Percentiles rank a stretch among this genome's conserved stretches.
Evolutionary conservation across 1,284 basidiomycete genomes (phyloP).

Genomic region (Puccinia horiana): DNA sequence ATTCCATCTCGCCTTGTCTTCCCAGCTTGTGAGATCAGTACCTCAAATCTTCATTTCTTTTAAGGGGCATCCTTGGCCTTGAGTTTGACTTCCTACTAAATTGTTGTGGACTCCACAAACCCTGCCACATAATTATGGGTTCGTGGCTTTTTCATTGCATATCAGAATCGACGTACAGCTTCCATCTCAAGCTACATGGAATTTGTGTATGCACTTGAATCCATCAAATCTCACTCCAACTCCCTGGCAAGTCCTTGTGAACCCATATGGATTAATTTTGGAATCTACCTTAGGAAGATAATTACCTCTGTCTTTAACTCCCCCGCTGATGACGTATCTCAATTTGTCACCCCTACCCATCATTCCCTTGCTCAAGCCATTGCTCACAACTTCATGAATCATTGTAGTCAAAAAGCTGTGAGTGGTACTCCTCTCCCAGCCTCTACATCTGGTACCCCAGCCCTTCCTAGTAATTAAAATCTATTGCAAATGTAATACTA

Average conservation of each 20-base stretch:
- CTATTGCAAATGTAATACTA: too few species aligned
- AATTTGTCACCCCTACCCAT: background rate
- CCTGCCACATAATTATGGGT: too few species aligned
- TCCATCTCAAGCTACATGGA: constrained; percentile 8
- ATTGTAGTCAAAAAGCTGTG: background rate
- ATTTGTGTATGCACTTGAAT: background rate
- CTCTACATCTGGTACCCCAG: too few species aligned
- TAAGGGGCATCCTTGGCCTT: too few species aligned
- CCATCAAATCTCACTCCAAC: background rate
- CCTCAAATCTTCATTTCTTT: too few species aligned
- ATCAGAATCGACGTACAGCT: background rate
- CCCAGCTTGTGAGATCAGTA: too few species aligned
- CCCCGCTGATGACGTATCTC: background rate
- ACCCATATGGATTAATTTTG: constrained; percentile 4
- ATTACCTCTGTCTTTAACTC: background rate
- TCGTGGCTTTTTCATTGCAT: background rate
- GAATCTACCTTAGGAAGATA: background rate
- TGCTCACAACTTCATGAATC: constrained; percentile 8
- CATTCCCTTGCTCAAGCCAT: constrained; percentile 7
- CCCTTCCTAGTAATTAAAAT: too few species aligned
- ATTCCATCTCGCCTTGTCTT: too few species aligned
- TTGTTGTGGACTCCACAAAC: too few species aligned
- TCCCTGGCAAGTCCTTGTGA: background rate
- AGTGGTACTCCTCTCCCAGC: too few species aligned
- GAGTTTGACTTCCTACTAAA: too few species aligned